Base-by-base conservation (phyloP, 306 rosid species). In the Acacia acuminata region DNA sequence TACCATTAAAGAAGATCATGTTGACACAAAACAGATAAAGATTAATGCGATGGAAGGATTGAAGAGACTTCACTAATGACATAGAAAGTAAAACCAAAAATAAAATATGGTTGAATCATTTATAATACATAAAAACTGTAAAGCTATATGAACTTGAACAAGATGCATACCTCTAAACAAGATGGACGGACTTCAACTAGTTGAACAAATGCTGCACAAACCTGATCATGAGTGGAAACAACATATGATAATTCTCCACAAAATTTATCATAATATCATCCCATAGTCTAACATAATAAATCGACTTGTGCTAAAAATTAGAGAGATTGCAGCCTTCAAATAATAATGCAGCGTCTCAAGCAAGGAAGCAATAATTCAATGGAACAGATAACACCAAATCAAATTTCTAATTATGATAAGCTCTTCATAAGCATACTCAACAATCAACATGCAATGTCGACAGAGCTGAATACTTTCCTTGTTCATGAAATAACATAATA, bases 121-220 rank as follows among this genome's bases (percentile, higher is more conserved):
- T 53, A 30, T 30, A 82, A 67, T 25, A 15, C 38, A 71, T 15
- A 24, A 3, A 44, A 71, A 71, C 58, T 51, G 2, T 11, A 77
- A 80, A 40, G 73, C 78, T 42, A 20, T 38, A 73, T 44, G 47
- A 75, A 63, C n/a, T 63, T 65, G 67, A 77, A 75, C 67, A 78
- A 82, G 74, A 83, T 42, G 51, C 87, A 34, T 44, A 96, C 99
- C 99, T 94, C 94, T 86, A 96, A 89, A 92, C 91, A 87, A 51
- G 97, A 89, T 2, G 98, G 94, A 75, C 82, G 97, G 63, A 96
- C 97, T 91, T 96, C 98, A 83, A 92, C 92, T 81, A 96, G 92
- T 89, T 96, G 99, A 79, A 96, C 98, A 81, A 96, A 96, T 86
- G 99, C 98, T 30, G 92, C 89, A 81, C 98, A 89, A 80, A 96